Base-by-base conservation (phyloP, 768 basidiomycete species). In the Suillus lakei region DNA sequence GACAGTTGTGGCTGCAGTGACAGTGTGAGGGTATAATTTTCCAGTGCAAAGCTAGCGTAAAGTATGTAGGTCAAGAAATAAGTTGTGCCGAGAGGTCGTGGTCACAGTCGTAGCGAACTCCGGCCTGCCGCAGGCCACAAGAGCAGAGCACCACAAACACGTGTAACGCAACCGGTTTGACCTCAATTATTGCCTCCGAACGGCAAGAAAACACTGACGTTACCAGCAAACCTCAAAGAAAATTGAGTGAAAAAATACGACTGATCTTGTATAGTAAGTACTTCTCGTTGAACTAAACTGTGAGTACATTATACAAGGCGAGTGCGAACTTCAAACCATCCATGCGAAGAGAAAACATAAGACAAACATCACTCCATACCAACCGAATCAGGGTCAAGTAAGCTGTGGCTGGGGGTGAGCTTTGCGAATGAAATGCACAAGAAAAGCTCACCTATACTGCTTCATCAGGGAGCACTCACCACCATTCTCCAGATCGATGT, bases 401-500 rank as follows among this genome's bases (percentile, higher is more conserved):
- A 61, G 30, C 62, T 63, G 60, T 61, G 16, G 23, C 15, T 28
- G 8, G 15, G 34, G 34, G 21, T 63, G 61, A 62, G 30, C 23
- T 26, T 5, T 38, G 28, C 5, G 9, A 53, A n/a, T 30, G 21
- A 30, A 23, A 59, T 21, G 3, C 15, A 12, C 38, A 13, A 5
- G 26, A 28, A 41, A 39, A 34, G 71, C 82, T 39, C 38, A 87
- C 88, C 87, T 92, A 74, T 96, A 98, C 76, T 97, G 95, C 81
- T 97, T 97, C 86, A 96, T 91, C 72, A 99, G 76, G 23, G 91
- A 86, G 71, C 97, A 99, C 77, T 99, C 97, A 3, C 97, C 97
- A 3, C 97, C 97, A 60, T 91, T 90, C 77, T 99, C 97, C 66
- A 99, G 79, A 79, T 99, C 97, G 72, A 99, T 97, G 70, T 86